Percentiles rank a stretch among this genome's conserved stretches.
phyloP scores from a whole-genome alignment of 176 grass and related monocot genomes.

The Leersia perrieri region DNA sequence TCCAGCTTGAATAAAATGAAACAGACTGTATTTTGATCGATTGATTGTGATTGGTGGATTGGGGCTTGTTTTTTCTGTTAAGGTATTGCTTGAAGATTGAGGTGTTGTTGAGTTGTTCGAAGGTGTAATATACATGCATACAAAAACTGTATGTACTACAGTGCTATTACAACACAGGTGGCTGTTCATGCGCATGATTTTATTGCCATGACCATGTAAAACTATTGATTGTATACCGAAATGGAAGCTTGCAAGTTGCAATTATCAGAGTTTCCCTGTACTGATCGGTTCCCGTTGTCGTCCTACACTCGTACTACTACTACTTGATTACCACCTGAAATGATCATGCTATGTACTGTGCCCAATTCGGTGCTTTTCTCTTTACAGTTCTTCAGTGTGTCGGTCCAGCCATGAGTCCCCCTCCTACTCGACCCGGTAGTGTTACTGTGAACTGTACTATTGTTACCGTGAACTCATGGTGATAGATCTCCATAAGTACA shows the following conservation, averaged over 20 bases:
- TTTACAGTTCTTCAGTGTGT: not conserved
- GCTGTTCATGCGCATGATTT: not conserved
- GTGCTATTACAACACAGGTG: no score
- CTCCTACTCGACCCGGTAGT: not conserved
- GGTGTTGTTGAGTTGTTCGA: not conserved
- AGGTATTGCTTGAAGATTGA: not conserved
- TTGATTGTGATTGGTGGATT: not conserved
- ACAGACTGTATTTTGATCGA: conserved; percentile 11
- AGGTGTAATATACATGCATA: not conserved
- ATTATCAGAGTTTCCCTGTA: not conserved
- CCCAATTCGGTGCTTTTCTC: not conserved
- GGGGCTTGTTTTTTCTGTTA: not conserved
- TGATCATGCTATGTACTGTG: not conserved
- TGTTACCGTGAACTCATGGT: not conserved
- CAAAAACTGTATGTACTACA: no score
- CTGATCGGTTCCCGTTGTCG: not conserved
- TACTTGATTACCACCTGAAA: not conserved
- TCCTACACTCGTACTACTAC: not conserved
- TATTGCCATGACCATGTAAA: not conserved
- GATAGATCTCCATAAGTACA: not conserved
- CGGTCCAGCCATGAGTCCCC: not conserved
- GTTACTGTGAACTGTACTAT: not conserved
- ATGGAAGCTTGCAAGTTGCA: not conserved
- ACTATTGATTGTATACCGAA: not conserved
- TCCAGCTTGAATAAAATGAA: not conserved